These are phyloP conservation scores for Wickerhamiella kazuoi DNA, from an alignment of 805 yeast species.

Conservation along the genomic window DNA sequence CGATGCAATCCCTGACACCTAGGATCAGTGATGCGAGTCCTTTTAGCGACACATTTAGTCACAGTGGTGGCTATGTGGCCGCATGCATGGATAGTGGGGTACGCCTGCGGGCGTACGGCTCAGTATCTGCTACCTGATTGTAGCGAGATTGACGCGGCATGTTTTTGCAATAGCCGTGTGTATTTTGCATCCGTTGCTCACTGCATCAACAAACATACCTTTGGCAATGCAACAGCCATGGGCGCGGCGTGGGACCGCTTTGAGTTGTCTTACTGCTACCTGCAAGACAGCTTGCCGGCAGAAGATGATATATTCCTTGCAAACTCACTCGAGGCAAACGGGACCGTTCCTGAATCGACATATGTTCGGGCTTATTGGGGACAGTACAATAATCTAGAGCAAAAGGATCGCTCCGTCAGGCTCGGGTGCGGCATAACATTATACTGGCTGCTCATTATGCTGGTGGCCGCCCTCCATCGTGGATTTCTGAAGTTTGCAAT, in stretches of 20 bases:
- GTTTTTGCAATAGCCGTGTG: constrained; percentile 16
- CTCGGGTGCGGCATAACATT: constrained; percentile 18
- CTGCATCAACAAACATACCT: constrained; percentile 17
- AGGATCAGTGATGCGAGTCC: too few relatives aligned
- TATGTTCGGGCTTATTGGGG: constrained; percentile 11
- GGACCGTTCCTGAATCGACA: constrained; percentile 6
- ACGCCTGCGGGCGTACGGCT: constrained; percentile 13
- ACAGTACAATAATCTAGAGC: constrained; percentile 9
- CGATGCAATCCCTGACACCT: too few relatives aligned
- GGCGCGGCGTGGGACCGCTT: constrained; percentile 21
- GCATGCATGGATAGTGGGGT: constrained; percentile 5
- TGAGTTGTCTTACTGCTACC: constrained; percentile 12
- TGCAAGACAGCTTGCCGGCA: constrained; percentile 7
- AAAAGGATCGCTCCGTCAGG: constrained; percentile 18
- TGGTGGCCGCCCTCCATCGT: constrained; percentile 5
- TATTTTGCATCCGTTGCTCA: constrained; percentile 19
- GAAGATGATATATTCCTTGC: constrained; percentile 8
- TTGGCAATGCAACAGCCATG: constrained; percentile 10
- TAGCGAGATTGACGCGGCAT: constrained; percentile 13
- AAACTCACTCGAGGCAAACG: constrained; percentile 2
- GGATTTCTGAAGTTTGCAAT: constrained; percentile 5
- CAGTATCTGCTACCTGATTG: constrained; percentile 10
- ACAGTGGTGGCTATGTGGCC: constrained; percentile 8
- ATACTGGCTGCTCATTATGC: constrained; percentile 18
- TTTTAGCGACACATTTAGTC: too few relatives aligned